Conservation (phyloP, 2,329 filamentous ascomycete genomes). For the Clonostachys rosea region DNA sequence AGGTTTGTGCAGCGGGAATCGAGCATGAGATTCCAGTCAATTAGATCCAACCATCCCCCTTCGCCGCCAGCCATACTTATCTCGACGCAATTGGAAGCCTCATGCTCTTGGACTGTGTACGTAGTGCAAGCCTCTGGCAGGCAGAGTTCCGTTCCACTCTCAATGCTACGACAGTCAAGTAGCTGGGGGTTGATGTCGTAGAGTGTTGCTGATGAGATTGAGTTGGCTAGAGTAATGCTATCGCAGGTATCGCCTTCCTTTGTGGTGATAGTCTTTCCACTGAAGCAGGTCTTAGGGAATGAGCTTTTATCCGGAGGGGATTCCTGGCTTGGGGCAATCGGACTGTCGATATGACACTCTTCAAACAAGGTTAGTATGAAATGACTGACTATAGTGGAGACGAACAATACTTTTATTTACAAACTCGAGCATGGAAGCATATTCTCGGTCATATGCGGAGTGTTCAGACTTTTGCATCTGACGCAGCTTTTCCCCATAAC, state of each 20-base stretch:
- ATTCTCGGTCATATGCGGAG: constrained; percentile 5
- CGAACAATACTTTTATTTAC: constrained; percentile 1
- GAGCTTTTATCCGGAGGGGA: too few relatives aligned
- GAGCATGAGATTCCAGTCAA: constrained; percentile 5
- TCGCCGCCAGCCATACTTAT: constrained; percentile 2
- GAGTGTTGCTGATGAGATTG: constrained; percentile 6
- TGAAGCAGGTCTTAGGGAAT: too few relatives aligned
- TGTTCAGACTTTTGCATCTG: constrained; percentile 8
- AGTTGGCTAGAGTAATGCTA: constrained; percentile 6
- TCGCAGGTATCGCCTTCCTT: constrained; percentile 10
- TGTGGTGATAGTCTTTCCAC: neutral
- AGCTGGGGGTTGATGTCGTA: constrained; percentile 10
- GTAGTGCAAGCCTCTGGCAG: constrained; percentile 5
- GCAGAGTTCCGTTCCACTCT: constrained; percentile 6
- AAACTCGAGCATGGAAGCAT: neutral
- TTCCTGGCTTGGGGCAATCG: too few relatives aligned
- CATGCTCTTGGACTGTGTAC: neutral
- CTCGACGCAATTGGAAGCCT: constrained; percentile 1
- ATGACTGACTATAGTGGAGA: neutral
- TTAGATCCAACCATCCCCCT: constrained; percentile 1
- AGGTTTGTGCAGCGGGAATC: constrained; percentile 5
- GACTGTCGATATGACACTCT: too few relatives aligned
- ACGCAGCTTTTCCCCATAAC: constrained; percentile 3
- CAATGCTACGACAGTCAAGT: constrained; percentile 6
- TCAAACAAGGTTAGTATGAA: too few relatives aligned